These are phyloP conservation scores for Lactifluus rugatus DNA, from an alignment of 768 basidiomycete genomes.

Conservation along the genomic window DNA sequence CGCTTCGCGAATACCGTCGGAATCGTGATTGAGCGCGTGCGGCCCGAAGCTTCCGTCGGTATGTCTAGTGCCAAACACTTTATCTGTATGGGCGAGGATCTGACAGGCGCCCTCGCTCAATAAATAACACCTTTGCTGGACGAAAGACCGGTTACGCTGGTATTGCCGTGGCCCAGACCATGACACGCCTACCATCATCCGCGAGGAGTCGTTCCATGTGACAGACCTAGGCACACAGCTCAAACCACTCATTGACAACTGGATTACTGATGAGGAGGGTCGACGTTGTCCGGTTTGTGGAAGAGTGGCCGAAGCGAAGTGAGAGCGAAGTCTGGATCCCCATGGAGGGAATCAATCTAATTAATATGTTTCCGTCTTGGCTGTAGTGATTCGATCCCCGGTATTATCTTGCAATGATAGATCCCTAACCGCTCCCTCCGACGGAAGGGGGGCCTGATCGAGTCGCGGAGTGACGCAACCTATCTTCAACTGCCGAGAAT, in stretches of 20 bases:
- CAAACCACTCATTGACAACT: constrained; percentile 80
- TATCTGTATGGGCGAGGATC: too few species aligned
- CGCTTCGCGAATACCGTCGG: constrained; percentile 87
- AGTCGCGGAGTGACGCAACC: too few species aligned
- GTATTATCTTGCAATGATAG: too few species aligned
- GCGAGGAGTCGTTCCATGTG: constrained; percentile 79
- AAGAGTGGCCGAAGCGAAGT: constrained; percentile 48
- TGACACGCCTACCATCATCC: constrained; percentile 57
- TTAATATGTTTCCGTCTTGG: too few species aligned
- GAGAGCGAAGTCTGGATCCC: not conserved
- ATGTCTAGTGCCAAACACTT: too few species aligned
- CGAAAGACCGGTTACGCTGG: constrained; percentile 81
- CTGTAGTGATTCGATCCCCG: too few species aligned
- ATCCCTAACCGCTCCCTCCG: not conserved
- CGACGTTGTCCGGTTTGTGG: constrained; percentile 71
- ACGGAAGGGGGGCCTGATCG: too few species aligned
- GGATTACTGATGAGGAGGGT: constrained; percentile 58
- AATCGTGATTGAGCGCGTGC: constrained; percentile 78
- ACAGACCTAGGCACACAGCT: constrained; percentile 89
- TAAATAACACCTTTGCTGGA: not conserved
- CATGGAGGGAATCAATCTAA: not conserved
- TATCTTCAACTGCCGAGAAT: too few species aligned
- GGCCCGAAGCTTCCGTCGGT: constrained; percentile 73
- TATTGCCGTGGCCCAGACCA: constrained; percentile 68
- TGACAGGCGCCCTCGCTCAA: too few species aligned